Evolutionary conservation across 306 rosid genomes (phyloP).

Genomic region (Ceratonia siliqua): DNA sequence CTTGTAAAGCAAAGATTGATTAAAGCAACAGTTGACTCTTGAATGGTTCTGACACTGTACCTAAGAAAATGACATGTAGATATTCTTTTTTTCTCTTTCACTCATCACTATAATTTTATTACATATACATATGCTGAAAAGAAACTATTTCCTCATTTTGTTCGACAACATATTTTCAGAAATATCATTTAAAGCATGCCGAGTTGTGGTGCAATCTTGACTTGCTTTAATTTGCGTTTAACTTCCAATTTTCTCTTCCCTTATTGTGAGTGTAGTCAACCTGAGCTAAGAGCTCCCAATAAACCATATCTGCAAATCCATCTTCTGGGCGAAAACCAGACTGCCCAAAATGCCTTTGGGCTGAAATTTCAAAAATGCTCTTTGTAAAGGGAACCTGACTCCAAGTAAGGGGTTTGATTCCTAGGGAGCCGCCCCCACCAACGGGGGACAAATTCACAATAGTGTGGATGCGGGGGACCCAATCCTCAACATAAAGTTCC

Average conservation of each 20-base stretch:
- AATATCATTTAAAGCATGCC: background rate
- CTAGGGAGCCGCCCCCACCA: too few relatives aligned
- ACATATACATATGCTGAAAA: background rate
- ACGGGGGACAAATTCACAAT: too few relatives aligned
- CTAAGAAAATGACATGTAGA: background rate
- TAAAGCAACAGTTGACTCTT: background rate
- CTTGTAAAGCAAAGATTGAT: background rate
- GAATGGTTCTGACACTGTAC: background rate
- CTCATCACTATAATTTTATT: background rate
- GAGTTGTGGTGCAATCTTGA: background rate
- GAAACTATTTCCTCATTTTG: background rate
- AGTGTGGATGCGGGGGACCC: too few relatives aligned
- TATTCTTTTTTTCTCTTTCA: background rate
- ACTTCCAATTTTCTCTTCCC: background rate
- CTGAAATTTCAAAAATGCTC: background rate
- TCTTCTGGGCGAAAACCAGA: background rate
- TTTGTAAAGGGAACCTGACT: background rate
- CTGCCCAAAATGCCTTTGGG: background rate
- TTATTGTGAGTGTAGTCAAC: background rate
- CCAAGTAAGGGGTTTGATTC: too few relatives aligned
- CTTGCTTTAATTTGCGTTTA: background rate
- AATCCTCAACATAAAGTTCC: too few relatives aligned
- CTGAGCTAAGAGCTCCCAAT: background rate
- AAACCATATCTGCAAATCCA: background rate
- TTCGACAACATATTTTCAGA: background rate